phyloP scores from a whole-genome alignment of 345 rosid genomes.

The Eucalyptus tenuipes region DNA sequence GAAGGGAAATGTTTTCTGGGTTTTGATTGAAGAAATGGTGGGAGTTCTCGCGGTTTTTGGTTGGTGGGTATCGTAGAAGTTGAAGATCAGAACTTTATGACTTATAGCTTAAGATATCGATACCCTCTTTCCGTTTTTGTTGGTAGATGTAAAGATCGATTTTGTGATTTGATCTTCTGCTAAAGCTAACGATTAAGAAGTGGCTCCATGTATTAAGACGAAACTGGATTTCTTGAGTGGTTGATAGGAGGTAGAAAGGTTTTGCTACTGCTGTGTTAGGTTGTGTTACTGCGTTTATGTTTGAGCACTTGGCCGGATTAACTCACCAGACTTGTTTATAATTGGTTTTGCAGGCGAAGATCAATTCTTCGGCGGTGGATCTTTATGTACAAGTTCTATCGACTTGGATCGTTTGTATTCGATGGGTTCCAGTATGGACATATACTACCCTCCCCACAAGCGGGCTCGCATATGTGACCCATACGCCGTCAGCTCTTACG shows the following conservation, averaged over 20 bases:
- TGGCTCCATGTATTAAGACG: not conserved
- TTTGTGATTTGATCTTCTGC: not conserved
- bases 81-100: not conserved
- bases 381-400: slow-evolving; percentile 19
- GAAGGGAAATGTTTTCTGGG: not conserved
- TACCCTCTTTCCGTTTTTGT: not conserved
- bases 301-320: not conserved
- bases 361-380: slow-evolving; percentile 44
- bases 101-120: not conserved
- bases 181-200: not conserved
- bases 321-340: not conserved
- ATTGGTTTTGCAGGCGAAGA: slow-evolving; percentile 40
- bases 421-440: slow-evolving; percentile 25
- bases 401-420: slow-evolving; percentile 30
- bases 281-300: not conserved
- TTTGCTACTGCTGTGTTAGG: not conserved
- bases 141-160: not conserved
- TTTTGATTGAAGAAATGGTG: not conserved
- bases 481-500: not conserved
- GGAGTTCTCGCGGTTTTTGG: not conserved
- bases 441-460: slow-evolving; percentile 43
- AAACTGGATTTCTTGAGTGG: not conserved
- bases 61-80: not conserved
- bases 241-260: not conserved
- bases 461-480: slow-evolving; percentile 46